Evolutionary conservation across 805 yeast species (phyloP), one percentile per base, ranked within the genome.

Genomic region (Candida vaughaniae): DNA sequence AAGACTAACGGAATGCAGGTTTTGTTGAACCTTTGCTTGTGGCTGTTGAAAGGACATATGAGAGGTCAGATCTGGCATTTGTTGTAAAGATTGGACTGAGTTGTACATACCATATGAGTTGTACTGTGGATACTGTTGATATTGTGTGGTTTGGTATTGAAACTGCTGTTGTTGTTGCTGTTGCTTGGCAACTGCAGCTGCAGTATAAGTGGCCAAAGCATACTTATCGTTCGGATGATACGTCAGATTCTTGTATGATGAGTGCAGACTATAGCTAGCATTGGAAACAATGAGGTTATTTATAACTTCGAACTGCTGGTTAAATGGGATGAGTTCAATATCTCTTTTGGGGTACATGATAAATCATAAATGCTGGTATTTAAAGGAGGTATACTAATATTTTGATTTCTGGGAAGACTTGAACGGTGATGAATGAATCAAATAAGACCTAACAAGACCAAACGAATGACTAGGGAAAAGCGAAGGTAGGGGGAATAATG

Each of bases 181-280:
- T 28, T 57, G 61, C 29, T 52, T 59, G 15, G 53, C 60, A 11
- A 59, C 61, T 11, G 64, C 64, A n/a, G 64, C 56, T 2, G 58
- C 62, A 3, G 61, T 60, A 4, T 53, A 56, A 5, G 64, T 55
- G 12, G 62, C 56, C 32, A 51, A 44, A 1, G 60, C 51, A 35
- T 55, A 55, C 39, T 55, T 53, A 36, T 50, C 48, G 28, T 49
- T 23, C 15, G 25, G 35, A 29, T 17, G 28, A 23, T 26, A 26
- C 11, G 18, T 18, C 9, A 43, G 33, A 25, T 37, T 39, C 16
- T 47, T 35, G 42, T 32, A 22, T 4, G 10, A 10, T 5, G 28
- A 20, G 14, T 18, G 29, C 16, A 15, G 14, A 11, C 20, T 28
- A 15, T 22, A 16, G 23, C 14, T 38, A 2, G 31, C 8, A 16